phyloP scores from a whole-genome alignment of 208 protist genomes.

The Trichomonas vaginalis region DNA sequence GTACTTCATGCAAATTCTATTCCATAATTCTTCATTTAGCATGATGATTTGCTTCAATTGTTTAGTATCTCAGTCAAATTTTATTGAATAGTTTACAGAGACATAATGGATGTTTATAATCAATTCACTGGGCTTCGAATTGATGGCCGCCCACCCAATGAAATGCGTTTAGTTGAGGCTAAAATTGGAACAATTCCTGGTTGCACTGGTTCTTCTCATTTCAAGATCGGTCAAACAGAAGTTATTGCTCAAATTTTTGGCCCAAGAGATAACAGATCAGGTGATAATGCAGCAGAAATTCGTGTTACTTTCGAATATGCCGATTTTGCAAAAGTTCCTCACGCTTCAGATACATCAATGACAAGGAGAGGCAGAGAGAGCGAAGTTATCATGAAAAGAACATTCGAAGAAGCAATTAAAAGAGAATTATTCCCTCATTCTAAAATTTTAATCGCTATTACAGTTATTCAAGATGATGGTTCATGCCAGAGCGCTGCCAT shows the following conservation, averaged over 20 bases:
- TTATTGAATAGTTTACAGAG: too few species aligned
- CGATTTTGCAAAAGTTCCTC: background rate
- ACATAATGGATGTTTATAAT: slow-evolving; percentile 19
- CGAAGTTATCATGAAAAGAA: slow-evolving; percentile 41
- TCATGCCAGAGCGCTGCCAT: slow-evolving; percentile 44
- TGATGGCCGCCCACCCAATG: slow-evolving; percentile 54
- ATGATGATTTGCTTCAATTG: too few species aligned
- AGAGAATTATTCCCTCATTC: slow-evolving; percentile 44
- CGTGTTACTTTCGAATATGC: background rate
- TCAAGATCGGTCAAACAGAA: slow-evolving; percentile 43
- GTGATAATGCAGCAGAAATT: background rate
- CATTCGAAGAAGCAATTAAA: slow-evolving; percentile 43
- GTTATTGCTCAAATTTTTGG: slow-evolving; percentile 58
- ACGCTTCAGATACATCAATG: background rate
- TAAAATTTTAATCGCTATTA: slow-evolving; percentile 58
- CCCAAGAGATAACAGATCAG: slow-evolving; percentile 32
- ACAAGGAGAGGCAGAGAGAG: slow-evolving; percentile 37
- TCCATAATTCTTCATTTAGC: too few species aligned
- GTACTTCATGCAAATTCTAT: too few species aligned
- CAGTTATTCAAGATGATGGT: slow-evolving; percentile 63
- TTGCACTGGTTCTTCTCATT: slow-evolving; percentile 52
- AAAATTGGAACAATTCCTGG: slow-evolving; percentile 43
- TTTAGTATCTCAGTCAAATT: too few species aligned
- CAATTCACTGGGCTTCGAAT: slow-evolving; percentile 48
- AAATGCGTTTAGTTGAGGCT: slow-evolving; percentile 50